A percentile compares a stretch with the other conserved stretches of the same genome.
Evolutionary conservation across 495 filamentous ascomycete species (phyloP).

Genomic region (Podospora pseudocomata): DNA sequence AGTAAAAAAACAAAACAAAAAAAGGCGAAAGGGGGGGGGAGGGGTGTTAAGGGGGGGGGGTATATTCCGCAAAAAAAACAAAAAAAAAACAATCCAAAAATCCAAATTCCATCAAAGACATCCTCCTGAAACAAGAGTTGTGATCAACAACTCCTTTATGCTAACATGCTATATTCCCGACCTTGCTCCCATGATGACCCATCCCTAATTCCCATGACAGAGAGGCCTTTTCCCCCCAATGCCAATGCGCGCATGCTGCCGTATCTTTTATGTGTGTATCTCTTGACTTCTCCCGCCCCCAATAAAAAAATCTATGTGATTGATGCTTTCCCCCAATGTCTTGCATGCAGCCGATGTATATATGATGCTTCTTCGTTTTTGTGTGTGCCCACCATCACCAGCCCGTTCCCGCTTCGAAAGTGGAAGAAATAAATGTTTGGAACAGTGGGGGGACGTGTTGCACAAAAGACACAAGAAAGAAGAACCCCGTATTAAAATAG

Average conservation of each 20-base stretch:
- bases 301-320: constrained; percentile 1
- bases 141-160: background rate
- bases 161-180: background rate
- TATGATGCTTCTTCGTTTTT: background rate
- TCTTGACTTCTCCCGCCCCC: background rate
- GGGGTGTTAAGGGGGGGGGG: background rate
- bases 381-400: background rate
- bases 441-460: background rate
- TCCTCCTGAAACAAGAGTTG: background rate
- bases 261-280: background rate
- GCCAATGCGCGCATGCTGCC: too few species aligned
- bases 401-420: background rate
- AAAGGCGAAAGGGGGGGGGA: too few species aligned
- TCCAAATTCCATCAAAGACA: background rate
- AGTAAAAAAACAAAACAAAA: background rate
- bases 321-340: background rate
- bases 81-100: background rate
- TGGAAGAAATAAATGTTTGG: background rate
- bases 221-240: too few species aligned
- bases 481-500: background rate
- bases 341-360: background rate
- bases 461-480: background rate
- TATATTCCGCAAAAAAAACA: background rate
- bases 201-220: background rate
- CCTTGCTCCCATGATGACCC: background rate